Percentiles rank a stretch among this genome's conserved stretches.
Conservation (phyloP, 495 filamentous ascomycete genomes). For the Cairneyella variabilis region DNA sequence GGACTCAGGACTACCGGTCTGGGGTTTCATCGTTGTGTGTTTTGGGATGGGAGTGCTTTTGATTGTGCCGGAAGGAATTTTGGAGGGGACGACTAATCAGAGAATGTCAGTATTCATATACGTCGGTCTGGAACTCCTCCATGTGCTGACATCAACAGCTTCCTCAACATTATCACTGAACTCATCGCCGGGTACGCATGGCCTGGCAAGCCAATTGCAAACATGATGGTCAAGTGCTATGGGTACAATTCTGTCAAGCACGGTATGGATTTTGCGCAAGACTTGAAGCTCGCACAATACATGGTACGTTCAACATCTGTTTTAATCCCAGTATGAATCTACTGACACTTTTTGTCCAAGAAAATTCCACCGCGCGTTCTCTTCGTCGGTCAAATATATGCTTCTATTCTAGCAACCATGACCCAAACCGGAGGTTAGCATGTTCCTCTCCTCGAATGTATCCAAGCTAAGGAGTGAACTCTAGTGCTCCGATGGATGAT, state of each 20-base stretch:
- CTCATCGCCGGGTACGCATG: slow-evolving; percentile 70
- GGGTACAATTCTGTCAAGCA: slow-evolving; percentile 65
- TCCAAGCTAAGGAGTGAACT: too few species aligned
- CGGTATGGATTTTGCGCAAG: slow-evolving; percentile 47
- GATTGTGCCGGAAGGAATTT: too few species aligned
- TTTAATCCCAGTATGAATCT: too few species aligned
- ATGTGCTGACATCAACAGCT: slow-evolving; percentile 66
- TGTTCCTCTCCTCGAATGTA: too few species aligned
- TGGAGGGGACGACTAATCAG: slow-evolving; percentile 32
- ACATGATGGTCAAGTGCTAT: slow-evolving; percentile 67
- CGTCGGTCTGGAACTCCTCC: slow-evolving; percentile 51
- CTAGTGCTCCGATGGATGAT: slow-evolving; percentile 64
- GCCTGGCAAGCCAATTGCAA: slow-evolving; percentile 58
- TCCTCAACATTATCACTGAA: slow-evolving; percentile 63
- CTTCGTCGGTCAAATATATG: slow-evolving; percentile 62
- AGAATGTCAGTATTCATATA: slow-evolving; percentile 49
- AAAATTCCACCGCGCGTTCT: slow-evolving; percentile 49
- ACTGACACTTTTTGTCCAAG: too few species aligned
- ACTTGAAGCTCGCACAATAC: slow-evolving; percentile 63
- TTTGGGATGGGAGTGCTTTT: too few species aligned
- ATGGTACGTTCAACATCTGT: too few species aligned
- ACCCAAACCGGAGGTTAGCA: slow-evolving; percentile 63
- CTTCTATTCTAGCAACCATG: slow-evolving; percentile 59
- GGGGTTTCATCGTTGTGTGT: slow-evolving; percentile 60
- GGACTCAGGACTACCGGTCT: slow-evolving; percentile 61